A percentile compares a stretch with the other conserved stretches of the same genome.
These are phyloP conservation scores for Phytophthora meadii DNA, from an alignment of 352 stramenopile species.

Conservation along the genomic window DNA sequence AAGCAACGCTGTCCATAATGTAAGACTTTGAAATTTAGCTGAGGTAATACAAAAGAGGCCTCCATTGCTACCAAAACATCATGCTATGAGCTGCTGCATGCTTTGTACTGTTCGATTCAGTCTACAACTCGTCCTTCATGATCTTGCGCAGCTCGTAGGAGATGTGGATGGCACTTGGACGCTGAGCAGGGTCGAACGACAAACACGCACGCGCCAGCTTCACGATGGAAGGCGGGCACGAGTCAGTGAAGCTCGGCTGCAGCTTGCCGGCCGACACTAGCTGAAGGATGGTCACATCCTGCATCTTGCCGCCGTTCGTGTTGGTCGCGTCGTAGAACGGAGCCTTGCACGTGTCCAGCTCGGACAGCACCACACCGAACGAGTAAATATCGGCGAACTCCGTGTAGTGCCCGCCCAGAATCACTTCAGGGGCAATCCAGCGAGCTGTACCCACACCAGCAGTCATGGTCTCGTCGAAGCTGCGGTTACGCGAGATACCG, in stretches of 20 bases:
- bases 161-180: constrained; percentile 78
- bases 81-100: constrained; percentile 4
- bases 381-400: constrained; percentile 67
- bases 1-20: constrained; percentile 8
- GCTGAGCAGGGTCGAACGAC: constrained; percentile 65
- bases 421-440: constrained; percentile 67
- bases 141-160: constrained; percentile 84
- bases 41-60: constrained; percentile 38
- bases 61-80: constrained; percentile 32
- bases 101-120: constrained; percentile 2
- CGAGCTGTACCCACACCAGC: constrained; percentile 58
- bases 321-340: constrained; percentile 70
- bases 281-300: constrained; percentile 68
- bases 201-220: constrained; percentile 67
- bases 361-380: constrained; percentile 62
- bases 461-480: constrained; percentile 70
- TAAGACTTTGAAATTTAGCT: constrained; percentile 34
- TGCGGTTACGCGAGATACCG: constrained; percentile 67
- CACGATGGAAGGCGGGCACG: constrained; percentile 62
- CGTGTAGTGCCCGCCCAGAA: constrained; percentile 58
- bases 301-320: constrained; percentile 67
- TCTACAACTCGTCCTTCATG: constrained; percentile 72
- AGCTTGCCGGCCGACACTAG: constrained; percentile 74
- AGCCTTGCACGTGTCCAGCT: constrained; percentile 71
- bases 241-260: constrained; percentile 62